Evolutionary conservation across 768 basidiomycete species (phyloP).

Genomic region (Naematelia aurantialba): DNA sequence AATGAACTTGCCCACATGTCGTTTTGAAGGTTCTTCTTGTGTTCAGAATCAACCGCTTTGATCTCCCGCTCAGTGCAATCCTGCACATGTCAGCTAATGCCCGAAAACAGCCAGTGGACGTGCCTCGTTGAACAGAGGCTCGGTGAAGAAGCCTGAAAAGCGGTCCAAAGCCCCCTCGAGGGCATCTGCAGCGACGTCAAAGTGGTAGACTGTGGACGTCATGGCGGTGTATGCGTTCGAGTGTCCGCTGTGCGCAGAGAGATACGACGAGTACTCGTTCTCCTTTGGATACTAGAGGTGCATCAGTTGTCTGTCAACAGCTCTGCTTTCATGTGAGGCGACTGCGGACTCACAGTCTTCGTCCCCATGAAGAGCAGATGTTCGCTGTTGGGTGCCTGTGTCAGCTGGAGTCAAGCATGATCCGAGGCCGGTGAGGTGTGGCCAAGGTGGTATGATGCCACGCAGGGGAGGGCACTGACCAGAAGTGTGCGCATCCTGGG

Average conservation of each 20-base stretch:
- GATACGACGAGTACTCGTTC: conserved; percentile 78
- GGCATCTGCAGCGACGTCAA: conserved; percentile 62
- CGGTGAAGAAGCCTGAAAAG: conserved; percentile 72
- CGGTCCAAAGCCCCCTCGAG: conserved; percentile 49
- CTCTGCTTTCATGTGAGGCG: neutral
- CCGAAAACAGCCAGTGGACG: conserved; percentile 1
- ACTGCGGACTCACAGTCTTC: conserved; percentile 58
- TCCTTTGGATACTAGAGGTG: conserved; percentile 57
- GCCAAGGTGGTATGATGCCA: neutral
- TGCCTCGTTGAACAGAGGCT: conserved; percentile 67
- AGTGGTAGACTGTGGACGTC: conserved; percentile 80
- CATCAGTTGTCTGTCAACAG: conserved; percentile 6
- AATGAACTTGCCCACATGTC: conserved; percentile 64
- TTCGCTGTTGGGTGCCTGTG: conserved; percentile 67
- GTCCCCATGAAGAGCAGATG: conserved; percentile 82
- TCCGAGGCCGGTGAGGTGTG: neutral
- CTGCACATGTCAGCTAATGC: conserved; percentile 18
- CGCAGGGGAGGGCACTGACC: conserved; percentile 25
- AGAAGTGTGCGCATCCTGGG: conserved; percentile 52
- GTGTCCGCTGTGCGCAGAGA: conserved; percentile 58
- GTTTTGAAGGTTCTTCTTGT: conserved; percentile 80
- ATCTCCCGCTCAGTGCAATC: conserved; percentile 60
- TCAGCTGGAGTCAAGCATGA: neutral
- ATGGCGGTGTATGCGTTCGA: conserved; percentile 93
- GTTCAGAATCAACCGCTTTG: conserved; percentile 76